Evolutionary conservation across 345 rosid species (phyloP), one percentile per base, ranked within the genome.

Genomic region (Garcia nutans): DNA sequence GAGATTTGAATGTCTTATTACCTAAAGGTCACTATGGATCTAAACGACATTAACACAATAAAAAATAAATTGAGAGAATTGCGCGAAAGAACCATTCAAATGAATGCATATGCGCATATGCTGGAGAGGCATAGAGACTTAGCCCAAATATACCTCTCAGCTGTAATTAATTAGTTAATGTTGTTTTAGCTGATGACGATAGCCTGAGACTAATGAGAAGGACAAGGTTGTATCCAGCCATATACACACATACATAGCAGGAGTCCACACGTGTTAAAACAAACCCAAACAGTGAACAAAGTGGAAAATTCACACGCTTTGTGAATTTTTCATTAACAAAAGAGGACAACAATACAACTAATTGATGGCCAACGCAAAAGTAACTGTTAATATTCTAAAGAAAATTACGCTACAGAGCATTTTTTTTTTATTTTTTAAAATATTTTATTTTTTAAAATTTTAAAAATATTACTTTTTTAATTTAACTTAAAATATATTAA

Each of bases 201-300:
- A 41, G 44, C 22, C 9, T 37, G 10, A n/a, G 15, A 64, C 19
- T 17, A 37, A 37, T 37, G 44, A 23, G 10, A 23, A 15, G 20
- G 65, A 68, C 28, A 26, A n/a, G 12, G 68, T 16, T 45, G 78
- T 74, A 50, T 23, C 72, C 76, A 70, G 82, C 72, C 72, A 68
- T 47, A 15, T 16, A 47, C 72, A 68, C 72, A 9, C 58, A 8
- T 16, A 28, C 67, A 57, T 23, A 22, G 82, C 70, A 75, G 44
- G 49, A 64, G 76, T 79, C 82, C 75, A 69, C 65, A 73, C 64
- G 58, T 68, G 70, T 64, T 33, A 37, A 78, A 17, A 65, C 50
- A 3, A 67, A 50, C 23, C 24, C 44, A 52, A 68, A 31, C 64
- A n/a, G 57, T 5, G 10, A 1, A 78, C 68, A 31, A n/a, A 45